Percentiles rank a stretch among this genome's conserved stretches.
These are phyloP conservation scores for Fusarium sublunatum DNA, from an alignment of 2,329 filamentous ascomycete species.

Conservation along the genomic window DNA sequence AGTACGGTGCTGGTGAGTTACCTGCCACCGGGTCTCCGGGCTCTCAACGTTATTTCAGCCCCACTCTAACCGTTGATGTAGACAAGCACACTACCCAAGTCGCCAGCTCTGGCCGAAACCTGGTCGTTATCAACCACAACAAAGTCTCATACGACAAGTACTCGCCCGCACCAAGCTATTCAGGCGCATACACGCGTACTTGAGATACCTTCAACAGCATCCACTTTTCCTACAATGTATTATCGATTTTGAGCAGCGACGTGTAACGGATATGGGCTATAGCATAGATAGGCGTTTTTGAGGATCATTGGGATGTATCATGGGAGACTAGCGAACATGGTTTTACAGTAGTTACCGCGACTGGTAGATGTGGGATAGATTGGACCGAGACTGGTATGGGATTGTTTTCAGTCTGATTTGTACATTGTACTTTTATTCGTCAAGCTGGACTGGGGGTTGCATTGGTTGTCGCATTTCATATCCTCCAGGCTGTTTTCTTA, in stretches of 20 bases:
- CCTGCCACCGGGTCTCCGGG: slow-evolving; percentile 15
- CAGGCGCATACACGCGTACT: slow-evolving; percentile 35
- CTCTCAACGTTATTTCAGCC: slow-evolving; percentile 8
- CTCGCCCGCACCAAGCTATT: slow-evolving; percentile 48
- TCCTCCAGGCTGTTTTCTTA: slow-evolving; percentile 26
- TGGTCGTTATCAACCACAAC: slow-evolving; percentile 52
- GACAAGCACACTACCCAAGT: slow-evolving; percentile 44
- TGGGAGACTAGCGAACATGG: slow-evolving; percentile 25
- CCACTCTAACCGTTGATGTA: slow-evolving; percentile 41
- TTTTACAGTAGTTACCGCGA: slow-evolving; percentile 16
- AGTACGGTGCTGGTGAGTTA: slow-evolving; percentile 50
- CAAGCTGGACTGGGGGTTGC: slow-evolving; percentile 5
- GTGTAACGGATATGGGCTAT: slow-evolving; percentile 33
- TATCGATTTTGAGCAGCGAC: slow-evolving; percentile 26
- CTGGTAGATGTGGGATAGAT: slow-evolving; percentile 19
- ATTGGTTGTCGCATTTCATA: slow-evolving; percentile 32
- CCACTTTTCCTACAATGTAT: slow-evolving; percentile 4
- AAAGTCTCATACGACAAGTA: slow-evolving; percentile 46
- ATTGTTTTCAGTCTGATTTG: slow-evolving; percentile 9
- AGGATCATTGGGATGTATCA: slow-evolving; percentile 34
- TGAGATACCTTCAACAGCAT: background rate
- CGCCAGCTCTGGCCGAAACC: slow-evolving; percentile 39
- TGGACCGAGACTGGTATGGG: slow-evolving; percentile 19
- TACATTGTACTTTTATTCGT: slow-evolving; percentile 28
- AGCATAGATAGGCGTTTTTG: slow-evolving; percentile 40